Evolutionary conservation across 768 basidiomycete genomes (phyloP).

Genomic region (Phylloporus sp.): DNA sequence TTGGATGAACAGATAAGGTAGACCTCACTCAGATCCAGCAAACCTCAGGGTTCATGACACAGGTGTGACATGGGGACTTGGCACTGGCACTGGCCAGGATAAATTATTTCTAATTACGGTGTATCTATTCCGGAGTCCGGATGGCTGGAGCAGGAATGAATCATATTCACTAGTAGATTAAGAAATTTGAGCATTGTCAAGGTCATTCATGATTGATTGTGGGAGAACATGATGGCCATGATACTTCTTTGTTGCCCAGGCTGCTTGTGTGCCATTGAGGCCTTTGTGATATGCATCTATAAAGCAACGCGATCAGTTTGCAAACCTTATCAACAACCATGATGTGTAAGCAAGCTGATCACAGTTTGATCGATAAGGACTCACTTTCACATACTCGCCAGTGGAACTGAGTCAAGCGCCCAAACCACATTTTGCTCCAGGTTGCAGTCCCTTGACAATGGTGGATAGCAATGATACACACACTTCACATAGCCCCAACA

Average conservation of each 20-base stretch:
- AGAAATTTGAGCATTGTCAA: background rate
- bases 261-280: slow-evolving; percentile 2
- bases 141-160: background rate
- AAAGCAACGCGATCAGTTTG: background rate
- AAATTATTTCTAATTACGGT: background rate
- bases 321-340: background rate
- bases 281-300: background rate
- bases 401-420: background rate
- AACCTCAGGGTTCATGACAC: background rate
- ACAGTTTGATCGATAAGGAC: background rate
- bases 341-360: background rate
- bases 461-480: slow-evolving; percentile 15
- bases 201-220: background rate
- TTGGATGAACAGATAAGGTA: no score
- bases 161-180: background rate
- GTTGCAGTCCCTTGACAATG: background rate
- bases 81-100: background rate
- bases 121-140: background rate
- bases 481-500: slow-evolving; percentile 30
- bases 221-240: background rate
- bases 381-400: background rate
- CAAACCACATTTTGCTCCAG: background rate
- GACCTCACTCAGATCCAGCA: background rate
- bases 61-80: background rate
- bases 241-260: slow-evolving; percentile 4